Conservation (phyloP, 345 rosid genomes). For the Eucalyptus coolabah region DNA sequence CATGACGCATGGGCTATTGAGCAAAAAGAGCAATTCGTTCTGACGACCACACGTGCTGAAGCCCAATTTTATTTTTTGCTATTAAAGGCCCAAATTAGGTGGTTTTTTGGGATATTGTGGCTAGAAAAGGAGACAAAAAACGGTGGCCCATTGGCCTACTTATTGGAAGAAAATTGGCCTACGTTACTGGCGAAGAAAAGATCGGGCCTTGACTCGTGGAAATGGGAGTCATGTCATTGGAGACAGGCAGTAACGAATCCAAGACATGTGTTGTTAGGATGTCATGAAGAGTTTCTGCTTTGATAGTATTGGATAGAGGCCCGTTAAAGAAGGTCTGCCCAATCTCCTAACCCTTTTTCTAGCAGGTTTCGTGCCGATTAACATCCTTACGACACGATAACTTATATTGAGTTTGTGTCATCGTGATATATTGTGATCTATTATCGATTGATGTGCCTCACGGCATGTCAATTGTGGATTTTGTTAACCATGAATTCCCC, state of each 20-base stretch:
- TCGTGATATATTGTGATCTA: rapidly evolving
- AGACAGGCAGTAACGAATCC: not conserved
- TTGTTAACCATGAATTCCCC: not conserved
- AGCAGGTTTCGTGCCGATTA: rapidly evolving
- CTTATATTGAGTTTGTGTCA: not conserved
- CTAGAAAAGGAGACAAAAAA: too few relatives aligned
- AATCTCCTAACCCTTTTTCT: not conserved
- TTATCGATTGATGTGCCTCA: not conserved
- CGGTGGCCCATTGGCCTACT: too few relatives aligned
- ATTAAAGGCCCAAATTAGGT: too few relatives aligned
- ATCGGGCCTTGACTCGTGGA: too few relatives aligned
- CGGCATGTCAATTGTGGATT: rapidly evolving
- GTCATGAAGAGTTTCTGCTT: not conserved
- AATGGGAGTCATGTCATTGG: too few relatives aligned
- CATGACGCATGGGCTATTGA: too few relatives aligned
- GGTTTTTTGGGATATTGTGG: too few relatives aligned
- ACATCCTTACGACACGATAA: not conserved
- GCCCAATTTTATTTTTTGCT: too few relatives aligned
- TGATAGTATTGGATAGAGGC: not conserved
- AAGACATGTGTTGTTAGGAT: not conserved
- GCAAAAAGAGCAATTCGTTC: too few relatives aligned
- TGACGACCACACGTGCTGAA: too few relatives aligned
- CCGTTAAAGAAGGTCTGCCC: not conserved
- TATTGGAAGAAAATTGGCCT: too few relatives aligned
- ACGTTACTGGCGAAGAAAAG: too few relatives aligned